Evolutionary conservation across 352 stramenopile species (phyloP).

Genomic region (Globisporangium parvum): DNA sequence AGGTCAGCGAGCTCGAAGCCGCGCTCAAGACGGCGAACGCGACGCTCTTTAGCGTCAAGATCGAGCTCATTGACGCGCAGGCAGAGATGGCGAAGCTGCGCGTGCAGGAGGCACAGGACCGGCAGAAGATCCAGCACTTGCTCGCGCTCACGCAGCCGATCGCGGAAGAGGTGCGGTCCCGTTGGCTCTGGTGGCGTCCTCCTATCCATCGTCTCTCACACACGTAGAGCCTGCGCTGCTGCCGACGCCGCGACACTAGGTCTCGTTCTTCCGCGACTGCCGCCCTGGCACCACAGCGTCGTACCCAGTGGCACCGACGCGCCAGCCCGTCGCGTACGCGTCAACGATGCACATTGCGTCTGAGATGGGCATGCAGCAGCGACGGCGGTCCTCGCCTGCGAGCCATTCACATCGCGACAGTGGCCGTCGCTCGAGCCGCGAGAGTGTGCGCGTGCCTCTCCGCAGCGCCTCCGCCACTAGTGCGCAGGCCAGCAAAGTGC

Average conservation of each 20-base stretch:
- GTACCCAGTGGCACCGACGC: constrained; percentile 33
- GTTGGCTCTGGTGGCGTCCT: not conserved
- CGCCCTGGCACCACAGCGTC: constrained; percentile 40
- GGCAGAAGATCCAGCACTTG: constrained; percentile 78
- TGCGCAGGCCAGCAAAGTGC: constrained; percentile 28
- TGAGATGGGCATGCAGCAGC: constrained; percentile 8
- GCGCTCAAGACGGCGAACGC: constrained; percentile 48
- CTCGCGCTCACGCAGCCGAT: constrained; percentile 78
- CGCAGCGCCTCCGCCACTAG: constrained; percentile 10
- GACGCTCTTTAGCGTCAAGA: constrained; percentile 54
- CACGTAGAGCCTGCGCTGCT: not conserved
- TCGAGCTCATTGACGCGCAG: constrained; percentile 56
- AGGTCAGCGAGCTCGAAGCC: constrained; percentile 59
- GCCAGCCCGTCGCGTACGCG: constrained; percentile 52
- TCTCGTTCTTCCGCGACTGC: constrained; percentile 76
- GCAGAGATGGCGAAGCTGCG: constrained; percentile 61
- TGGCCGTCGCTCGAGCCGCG: not conserved
- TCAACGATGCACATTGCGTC: constrained; percentile 74
- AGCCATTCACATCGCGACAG: constrained; percentile 5
- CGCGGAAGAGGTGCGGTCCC: constrained; percentile 43
- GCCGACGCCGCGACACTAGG: constrained; percentile 13
- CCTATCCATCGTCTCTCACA: not conserved
- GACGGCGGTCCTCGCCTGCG: not conserved
- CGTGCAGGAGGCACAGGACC: constrained; percentile 68
- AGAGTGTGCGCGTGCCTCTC: constrained; percentile 7